Evolutionary conservation across 2,329 filamentous ascomycete genomes (phyloP).

Genomic region (Aspergillus fischeri): DNA sequence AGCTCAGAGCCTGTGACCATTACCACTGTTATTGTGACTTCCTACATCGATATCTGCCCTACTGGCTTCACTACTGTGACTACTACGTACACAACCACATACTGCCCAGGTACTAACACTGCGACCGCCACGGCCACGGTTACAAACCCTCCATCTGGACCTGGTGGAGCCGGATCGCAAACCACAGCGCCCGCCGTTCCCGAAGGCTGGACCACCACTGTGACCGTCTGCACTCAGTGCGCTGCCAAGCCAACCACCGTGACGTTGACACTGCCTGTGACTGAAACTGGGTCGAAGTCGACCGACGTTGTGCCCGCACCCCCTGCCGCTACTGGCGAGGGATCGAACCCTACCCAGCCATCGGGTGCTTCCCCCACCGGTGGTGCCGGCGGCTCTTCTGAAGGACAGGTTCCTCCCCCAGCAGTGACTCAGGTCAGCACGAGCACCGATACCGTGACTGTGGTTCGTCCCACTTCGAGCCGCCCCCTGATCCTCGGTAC

Average conservation of each 20-base stretch:
- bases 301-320: slow-evolving; percentile 6
- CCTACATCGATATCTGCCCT: slow-evolving; percentile 40
- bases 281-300: slow-evolving; percentile 3
- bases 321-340: not conserved
- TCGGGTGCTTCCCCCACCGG: not conserved
- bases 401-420: not conserved
- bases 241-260: slow-evolving; percentile 37
- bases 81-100: slow-evolving; percentile 35
- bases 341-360: not conserved
- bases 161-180: slow-evolving; percentile 12
- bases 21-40: slow-evolving; percentile 38
- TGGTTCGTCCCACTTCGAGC: slow-evolving; percentile 2
- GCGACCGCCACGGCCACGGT: slow-evolving; percentile 28
- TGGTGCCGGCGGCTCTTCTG: slow-evolving; percentile 1
- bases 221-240: slow-evolving; percentile 38
- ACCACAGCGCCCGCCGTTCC: slow-evolving; percentile 24
- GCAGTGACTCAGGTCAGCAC: not conserved
- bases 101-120: slow-evolving; percentile 29
- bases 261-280: slow-evolving; percentile 29
- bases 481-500: slow-evolving; percentile 5
- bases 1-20: slow-evolving; percentile 22
- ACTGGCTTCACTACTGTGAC: slow-evolving; percentile 42
- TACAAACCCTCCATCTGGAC: slow-evolving; percentile 13
- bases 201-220: slow-evolving; percentile 38
- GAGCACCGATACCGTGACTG: slow-evolving; percentile 2